Percentiles rank a stretch among this genome's conserved stretches.
Conservation (phyloP, 2,329 filamentous ascomycete species). For the Capronia americana region DNA sequence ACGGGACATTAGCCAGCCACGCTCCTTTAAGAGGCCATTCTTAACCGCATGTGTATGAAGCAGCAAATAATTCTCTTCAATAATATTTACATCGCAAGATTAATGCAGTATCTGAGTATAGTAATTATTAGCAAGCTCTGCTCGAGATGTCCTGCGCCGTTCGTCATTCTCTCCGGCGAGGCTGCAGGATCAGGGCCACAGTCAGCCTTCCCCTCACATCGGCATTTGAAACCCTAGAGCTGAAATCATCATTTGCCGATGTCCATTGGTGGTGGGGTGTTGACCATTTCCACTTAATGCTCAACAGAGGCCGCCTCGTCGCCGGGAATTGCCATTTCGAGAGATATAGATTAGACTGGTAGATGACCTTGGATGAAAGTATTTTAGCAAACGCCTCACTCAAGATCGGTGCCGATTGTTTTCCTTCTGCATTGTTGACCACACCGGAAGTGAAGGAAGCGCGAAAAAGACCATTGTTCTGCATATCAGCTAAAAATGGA, state of each 20-base stretch:
- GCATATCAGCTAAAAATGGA: conserved; percentile 19
- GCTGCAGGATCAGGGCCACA: conserved; percentile 6
- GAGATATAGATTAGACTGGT: not conserved
- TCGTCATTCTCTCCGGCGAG: conserved; percentile 18
- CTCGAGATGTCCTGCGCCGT: not conserved
- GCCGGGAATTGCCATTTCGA: conserved; percentile 14
- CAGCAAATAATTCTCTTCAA: not conserved
- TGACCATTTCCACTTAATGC: not conserved
- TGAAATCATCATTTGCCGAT: conserved; percentile 13
- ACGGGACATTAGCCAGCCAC: not conserved
- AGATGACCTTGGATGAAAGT: not conserved
- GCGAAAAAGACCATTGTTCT: not conserved
- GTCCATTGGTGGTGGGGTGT: not conserved
- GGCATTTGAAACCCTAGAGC: not conserved
- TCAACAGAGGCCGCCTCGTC: not conserved
- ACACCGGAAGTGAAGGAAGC: not conserved
- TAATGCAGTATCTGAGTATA: too few species aligned
- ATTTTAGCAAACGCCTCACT: not conserved
- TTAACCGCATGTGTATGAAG: not conserved
- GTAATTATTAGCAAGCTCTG: too few species aligned
- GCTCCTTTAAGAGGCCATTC: not conserved
- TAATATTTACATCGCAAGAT: not conserved
- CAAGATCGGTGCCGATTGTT: not conserved
- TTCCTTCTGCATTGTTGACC: not conserved
- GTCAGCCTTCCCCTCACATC: conserved; percentile 18